phyloP scores from a whole-genome alignment of 805 yeast species.

The Teunomyces funiuensis region DNA sequence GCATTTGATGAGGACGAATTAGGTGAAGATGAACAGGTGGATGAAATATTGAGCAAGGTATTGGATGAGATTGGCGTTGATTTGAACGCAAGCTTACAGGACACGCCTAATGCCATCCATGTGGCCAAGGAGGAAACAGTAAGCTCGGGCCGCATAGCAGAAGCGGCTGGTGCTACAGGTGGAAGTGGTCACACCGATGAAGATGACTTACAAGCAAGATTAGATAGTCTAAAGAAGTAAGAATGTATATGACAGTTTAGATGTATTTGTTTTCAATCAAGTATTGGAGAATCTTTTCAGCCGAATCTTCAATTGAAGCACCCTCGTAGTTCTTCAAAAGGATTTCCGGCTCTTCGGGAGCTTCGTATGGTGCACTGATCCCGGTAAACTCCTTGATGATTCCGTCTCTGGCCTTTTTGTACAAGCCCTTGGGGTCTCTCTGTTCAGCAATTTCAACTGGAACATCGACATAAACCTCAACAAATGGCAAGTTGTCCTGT shows the following conservation, averaged over 20 bases:
- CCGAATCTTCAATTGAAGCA: constrained; percentile 77
- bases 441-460: constrained; percentile 93
- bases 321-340: constrained; percentile 69
- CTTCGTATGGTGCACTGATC: constrained; percentile 93
- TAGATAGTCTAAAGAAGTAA: constrained; percentile 71
- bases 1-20: constrained; percentile 73
- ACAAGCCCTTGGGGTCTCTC: constrained; percentile 96
- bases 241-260: no score
- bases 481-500: constrained; percentile 72
- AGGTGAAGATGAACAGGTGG: constrained; percentile 85
- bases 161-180: constrained; percentile 59
- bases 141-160: constrained; percentile 18
- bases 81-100: constrained; percentile 51
- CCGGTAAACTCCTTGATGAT: constrained; percentile 93
- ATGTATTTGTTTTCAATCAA: constrained; percentile 51
- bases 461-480: constrained; percentile 90
- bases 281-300: constrained; percentile 67
- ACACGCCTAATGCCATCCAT: constrained; percentile 40
- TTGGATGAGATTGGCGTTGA: constrained; percentile 96
- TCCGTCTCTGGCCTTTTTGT: constrained; percentile 96
- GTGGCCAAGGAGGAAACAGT: constrained; percentile 39
- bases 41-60: constrained; percentile 86
- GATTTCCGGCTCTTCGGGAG: constrained; percentile 81
- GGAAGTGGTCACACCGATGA: constrained; percentile 53
- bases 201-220: constrained; percentile 85